phyloP scores from a whole-genome alignment of 1,139 yeast species.

The Taiozyma sp. region DNA sequence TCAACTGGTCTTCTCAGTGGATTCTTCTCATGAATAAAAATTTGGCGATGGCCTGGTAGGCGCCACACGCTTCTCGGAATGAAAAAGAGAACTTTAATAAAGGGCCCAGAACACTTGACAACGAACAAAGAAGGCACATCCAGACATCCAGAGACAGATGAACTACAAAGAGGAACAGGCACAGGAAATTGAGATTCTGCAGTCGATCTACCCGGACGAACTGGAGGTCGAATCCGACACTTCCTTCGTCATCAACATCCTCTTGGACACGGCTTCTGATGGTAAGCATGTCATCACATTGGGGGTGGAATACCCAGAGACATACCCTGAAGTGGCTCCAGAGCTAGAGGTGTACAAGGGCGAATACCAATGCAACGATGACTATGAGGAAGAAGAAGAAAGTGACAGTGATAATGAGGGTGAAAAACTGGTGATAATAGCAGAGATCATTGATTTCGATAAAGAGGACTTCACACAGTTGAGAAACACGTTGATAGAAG shows the following conservation, averaged over 20 bases:
- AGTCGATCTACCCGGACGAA: constrained; percentile 93
- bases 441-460: constrained; percentile 51
- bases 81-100: neutral
- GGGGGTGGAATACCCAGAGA: constrained; percentile 59
- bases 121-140: no score
- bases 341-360: constrained; percentile 35
- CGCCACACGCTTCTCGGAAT: no score
- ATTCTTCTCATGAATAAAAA: no score
- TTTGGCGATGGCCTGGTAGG: neutral
- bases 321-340: constrained; percentile 71
- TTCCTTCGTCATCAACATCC: constrained; percentile 40
- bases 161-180: constrained; percentile 68
- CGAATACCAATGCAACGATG: constrained; percentile 39
- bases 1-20: no score
- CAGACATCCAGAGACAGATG: constrained; percentile 33
- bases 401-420: constrained; percentile 36
- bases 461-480: constrained; percentile 40
- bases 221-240: constrained; percentile 38
- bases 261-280: constrained; percentile 55
- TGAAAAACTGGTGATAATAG: constrained; percentile 41
- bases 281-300: constrained; percentile 47
- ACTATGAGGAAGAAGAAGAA: constrained; percentile 38
- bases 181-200: constrained; percentile 78
- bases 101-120: neutral
- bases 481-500: constrained; percentile 40